Evolutionary conservation across 192 early-diverging fungal genomes (phyloP).

Genomic region (Podochytrium sp.): DNA sequence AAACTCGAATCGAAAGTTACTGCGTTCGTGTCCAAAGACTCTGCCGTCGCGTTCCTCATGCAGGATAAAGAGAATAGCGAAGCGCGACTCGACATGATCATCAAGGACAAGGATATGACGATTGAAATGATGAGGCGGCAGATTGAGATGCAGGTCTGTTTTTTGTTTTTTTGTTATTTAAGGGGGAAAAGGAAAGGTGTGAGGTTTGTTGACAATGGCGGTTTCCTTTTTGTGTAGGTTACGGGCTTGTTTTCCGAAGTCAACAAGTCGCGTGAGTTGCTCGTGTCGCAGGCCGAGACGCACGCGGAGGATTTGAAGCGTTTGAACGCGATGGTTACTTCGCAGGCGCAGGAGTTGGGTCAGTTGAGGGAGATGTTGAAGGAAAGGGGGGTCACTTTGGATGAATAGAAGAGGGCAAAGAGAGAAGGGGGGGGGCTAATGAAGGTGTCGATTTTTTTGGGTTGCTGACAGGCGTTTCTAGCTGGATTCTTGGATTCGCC

Average conservation of each 20-base stretch:
- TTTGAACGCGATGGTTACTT: conserved; percentile 16
- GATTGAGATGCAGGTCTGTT: conserved; percentile 39
- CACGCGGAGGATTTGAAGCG: conserved; percentile 9
- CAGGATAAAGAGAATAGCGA: conserved; percentile 19
- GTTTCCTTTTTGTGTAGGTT: conserved; percentile 10
- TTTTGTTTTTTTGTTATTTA: not conserved
- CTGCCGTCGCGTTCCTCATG: conserved; percentile 9
- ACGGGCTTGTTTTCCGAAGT: conserved; percentile 32
- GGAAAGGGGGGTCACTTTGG: not conserved
- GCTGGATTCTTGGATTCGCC: not conserved
- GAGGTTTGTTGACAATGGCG: not conserved
- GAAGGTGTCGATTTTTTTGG: not conserved
- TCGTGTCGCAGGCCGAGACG: conserved; percentile 8
- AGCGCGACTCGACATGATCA: conserved; percentile 21
- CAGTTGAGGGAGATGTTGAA: conserved; percentile 18
- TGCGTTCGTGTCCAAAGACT: conserved; percentile 27
- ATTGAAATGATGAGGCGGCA: conserved; percentile 36
- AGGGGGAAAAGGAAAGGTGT: not conserved
- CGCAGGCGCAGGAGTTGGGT: conserved; percentile 13
- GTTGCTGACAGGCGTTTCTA: not conserved
- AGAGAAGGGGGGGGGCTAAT: not conserved
- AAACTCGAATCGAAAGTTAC: conserved; percentile 7
- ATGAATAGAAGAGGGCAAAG: not conserved
- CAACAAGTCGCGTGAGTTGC: conserved; percentile 22
- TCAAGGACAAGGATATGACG: conserved; percentile 37